Evolutionary conservation across 2,329 filamentous ascomycete genomes (phyloP), one percentile per base, ranked within the genome.

Genomic region (Aspergillus puulaauensis): DNA sequence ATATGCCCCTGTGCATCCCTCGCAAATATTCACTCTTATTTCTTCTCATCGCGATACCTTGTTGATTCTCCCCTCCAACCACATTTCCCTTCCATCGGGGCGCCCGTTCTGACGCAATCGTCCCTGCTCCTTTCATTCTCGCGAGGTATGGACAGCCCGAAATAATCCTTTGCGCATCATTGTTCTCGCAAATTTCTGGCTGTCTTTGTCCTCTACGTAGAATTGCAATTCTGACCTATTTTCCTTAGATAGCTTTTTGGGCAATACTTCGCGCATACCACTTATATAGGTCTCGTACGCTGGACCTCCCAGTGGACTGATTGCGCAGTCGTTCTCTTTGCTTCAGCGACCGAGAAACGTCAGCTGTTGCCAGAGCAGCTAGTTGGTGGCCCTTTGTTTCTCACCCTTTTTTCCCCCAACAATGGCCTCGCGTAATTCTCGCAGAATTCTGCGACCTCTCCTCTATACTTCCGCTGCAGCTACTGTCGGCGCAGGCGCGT

Each of bases 391-490:
- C 6, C 41, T 39, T 40, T 17, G 39, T 39, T 31, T 19, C 45
- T 44, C 40, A 50, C 46, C 40, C 27, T 31, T 19, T n/a, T 19
- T 3, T 21, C 19, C 21, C 21, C 3, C 21, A 21, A 58, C 56
- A 66, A 78, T 78, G 75, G 73, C 73, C 59, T 66, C 73, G 54
- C 73, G 73, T 63, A 70, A 75, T 64, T 73, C 73, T 45, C 75
- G 76, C 60, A 82, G 82, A 61, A 68, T 86, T 60, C 67, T 87
- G 64, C 82, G 80, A 70, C 82, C 82, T 49, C 72, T 86, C 60
- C 80, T 86, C 31, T 87, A 87, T 73, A 82, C 82, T 52, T 78
- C 83, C 41, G 82, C 79, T 52, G 84, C 82, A 21, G 78, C 80
- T 57, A 77, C 78, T 37, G 78, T 80, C 52, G 82, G 82, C 64